Conservation (phyloP, 495 filamentous ascomycete genomes). For the Aspergillus ostianus region DNA sequence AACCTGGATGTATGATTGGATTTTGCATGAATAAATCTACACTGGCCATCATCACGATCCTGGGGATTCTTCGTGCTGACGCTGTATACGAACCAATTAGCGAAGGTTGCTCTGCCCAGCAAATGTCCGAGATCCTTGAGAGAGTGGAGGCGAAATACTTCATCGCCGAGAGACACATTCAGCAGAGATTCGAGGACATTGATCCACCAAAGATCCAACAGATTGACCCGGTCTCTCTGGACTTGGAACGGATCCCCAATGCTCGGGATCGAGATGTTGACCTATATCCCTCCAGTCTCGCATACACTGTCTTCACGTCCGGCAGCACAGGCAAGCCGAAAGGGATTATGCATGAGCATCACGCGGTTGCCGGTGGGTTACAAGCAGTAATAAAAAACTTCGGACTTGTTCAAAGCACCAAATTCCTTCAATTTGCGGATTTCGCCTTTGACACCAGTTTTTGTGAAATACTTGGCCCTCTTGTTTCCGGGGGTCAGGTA, state of each 20-base stretch:
- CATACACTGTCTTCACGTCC: constrained; percentile 32
- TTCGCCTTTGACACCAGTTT: constrained; percentile 53
- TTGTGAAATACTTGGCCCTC: constrained; percentile 47
- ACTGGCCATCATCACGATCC: not conserved
- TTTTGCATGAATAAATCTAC: not conserved
- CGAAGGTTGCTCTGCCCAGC: not conserved
- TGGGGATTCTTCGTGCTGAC: not conserved
- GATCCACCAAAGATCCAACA: not conserved
- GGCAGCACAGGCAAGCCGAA: constrained; percentile 37
- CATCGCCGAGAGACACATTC: not conserved
- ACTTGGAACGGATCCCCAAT: not conserved
- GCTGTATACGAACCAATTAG: not conserved
- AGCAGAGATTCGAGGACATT: too few species aligned
- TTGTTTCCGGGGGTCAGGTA: constrained; percentile 46
- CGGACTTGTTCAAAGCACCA: not conserved
- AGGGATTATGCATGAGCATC: constrained; percentile 42
- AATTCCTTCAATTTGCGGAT: constrained; percentile 47
- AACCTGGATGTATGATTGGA: not conserved
- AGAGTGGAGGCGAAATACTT: not conserved
- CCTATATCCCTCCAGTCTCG: not conserved
- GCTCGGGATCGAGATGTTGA: not conserved
- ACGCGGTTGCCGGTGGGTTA: constrained; percentile 15
- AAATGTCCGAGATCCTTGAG: not conserved
- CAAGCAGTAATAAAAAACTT: not conserved
- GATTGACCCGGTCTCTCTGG: not conserved